Conservation (phyloP, 2,329 filamentous ascomycete genomes). For the Colletotrichum sp. region DNA sequence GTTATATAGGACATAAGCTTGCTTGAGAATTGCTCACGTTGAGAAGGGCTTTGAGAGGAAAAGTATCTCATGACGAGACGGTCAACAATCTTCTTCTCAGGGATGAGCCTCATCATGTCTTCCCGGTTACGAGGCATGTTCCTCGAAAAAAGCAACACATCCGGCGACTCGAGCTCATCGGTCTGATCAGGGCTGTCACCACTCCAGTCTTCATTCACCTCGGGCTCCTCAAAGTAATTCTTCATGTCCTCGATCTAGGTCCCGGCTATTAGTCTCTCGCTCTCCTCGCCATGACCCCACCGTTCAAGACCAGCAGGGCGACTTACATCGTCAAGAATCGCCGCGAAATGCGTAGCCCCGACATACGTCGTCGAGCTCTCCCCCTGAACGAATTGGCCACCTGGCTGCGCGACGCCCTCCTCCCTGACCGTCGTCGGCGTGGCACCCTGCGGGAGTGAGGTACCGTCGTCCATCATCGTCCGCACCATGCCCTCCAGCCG, state of each 20-base stretch:
- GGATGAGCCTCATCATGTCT: conserved; percentile 53
- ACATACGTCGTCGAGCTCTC: conserved; percentile 54
- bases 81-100: conserved; percentile 51
- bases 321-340: conserved; percentile 64
- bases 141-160: conserved; percentile 47
- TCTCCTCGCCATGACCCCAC: background rate
- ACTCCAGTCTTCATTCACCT: conserved; percentile 30
- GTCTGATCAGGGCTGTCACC: conserved; percentile 36
- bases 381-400: conserved; percentile 49
- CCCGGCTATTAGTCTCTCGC: conserved; percentile 2
- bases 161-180: conserved; percentile 41
- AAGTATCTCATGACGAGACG: conserved; percentile 59
- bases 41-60: conserved; percentile 54
- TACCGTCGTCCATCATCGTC: conserved; percentile 51
- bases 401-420: conserved; percentile 23
- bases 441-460: background rate
- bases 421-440: background rate
- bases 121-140: conserved; percentile 43
- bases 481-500: conserved; percentile 64
- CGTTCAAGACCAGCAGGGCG: background rate
- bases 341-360: conserved; percentile 65
- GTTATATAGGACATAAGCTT: background rate
- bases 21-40: conserved; percentile 41
- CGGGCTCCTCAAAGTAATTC: conserved; percentile 58
- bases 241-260: conserved; percentile 63